Conservation (phyloP, 306 rosid species). For the Fragaria iinumae region DNA sequence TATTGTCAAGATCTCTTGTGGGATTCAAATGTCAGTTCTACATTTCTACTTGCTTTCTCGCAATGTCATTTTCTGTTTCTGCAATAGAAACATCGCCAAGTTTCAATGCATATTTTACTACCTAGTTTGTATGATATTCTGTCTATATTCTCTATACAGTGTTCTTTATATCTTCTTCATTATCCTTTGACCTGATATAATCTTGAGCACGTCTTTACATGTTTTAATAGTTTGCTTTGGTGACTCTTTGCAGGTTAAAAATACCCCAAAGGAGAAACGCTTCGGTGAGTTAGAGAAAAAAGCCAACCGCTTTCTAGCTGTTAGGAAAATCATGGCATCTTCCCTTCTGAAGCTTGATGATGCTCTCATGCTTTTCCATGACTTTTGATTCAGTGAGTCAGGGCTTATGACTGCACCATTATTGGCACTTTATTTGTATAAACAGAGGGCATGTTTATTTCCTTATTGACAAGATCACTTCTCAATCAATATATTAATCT, state of each 20-base stretch:
- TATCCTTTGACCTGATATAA: not conserved
- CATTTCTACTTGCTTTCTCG: not conserved
- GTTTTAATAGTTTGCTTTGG: constrained; percentile 18
- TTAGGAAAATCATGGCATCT: constrained; percentile 44
- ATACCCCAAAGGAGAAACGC: constrained; percentile 39
- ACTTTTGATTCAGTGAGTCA: constrained; percentile 55
- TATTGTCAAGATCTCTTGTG: not conserved
- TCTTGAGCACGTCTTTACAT: not conserved
- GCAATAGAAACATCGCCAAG: not conserved
- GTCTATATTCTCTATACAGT: not conserved
- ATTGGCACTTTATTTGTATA: not conserved
- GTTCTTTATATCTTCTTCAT: not conserved
- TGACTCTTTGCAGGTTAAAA: constrained; percentile 48
- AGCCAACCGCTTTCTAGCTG: constrained; percentile 28
- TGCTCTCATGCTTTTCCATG: constrained; percentile 87
- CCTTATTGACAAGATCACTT: not conserved
- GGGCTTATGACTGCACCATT: not conserved
- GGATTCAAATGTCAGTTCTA: not conserved
- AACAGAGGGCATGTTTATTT: not conserved
- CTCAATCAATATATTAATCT: not conserved
- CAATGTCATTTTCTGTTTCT: not conserved
- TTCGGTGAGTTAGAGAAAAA: constrained; percentile 39
- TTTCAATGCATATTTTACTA: not conserved
- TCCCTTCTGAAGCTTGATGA: constrained; percentile 80
- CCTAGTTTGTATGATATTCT: not conserved